Percentiles rank a stretch among this genome's conserved stretches.
phyloP scores from a whole-genome alignment of 108 stramenopile species.

The Pseudonitzschia delicatissima region DNA sequence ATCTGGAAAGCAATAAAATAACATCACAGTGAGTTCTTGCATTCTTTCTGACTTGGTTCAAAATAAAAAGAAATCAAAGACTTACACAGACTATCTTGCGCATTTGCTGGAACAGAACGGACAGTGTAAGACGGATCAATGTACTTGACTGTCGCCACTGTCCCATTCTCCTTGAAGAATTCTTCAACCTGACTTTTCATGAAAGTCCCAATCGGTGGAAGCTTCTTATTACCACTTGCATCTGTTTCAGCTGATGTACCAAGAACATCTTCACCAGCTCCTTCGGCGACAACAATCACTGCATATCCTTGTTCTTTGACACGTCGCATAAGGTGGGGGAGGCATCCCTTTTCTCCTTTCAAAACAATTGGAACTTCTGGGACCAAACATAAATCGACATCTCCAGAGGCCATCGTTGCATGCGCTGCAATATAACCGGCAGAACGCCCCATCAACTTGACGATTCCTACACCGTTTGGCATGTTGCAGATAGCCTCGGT shows the following conservation, averaged over 20 bases:
- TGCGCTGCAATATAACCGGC: slow-evolving; percentile 94
- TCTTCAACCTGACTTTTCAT: slow-evolving; percentile 76
- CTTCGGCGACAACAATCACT: slow-evolving; percentile 97
- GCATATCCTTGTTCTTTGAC: slow-evolving; percentile 94
- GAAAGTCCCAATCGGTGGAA: slow-evolving; percentile 92
- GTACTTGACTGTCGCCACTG: slow-evolving; percentile 73
- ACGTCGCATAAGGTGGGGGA: slow-evolving; percentile 82
- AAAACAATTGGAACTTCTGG: slow-evolving; percentile 95
- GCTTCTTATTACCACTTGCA: slow-evolving; percentile 94
- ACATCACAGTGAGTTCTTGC: background rate
- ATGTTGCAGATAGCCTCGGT: slow-evolving; percentile 95
- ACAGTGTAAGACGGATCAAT: slow-evolving; percentile 99
- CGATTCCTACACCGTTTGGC: slow-evolving; percentile 94
- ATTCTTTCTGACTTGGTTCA: background rate
- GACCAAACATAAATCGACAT: slow-evolving; percentile 93
- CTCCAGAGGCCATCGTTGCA: slow-evolving; percentile 87
- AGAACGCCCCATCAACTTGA: slow-evolving; percentile 95
- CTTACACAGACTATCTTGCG: slow-evolving; percentile 83
- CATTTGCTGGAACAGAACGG: slow-evolving; percentile 94
- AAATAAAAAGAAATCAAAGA: slow-evolving; percentile 1
- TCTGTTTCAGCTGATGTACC: slow-evolving; percentile 85
- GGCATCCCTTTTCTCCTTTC: slow-evolving; percentile 87
- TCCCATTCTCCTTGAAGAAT: slow-evolving; percentile 73
- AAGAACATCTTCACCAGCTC: slow-evolving; percentile 95
- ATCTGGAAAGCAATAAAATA: slow-evolving; percentile 35